Evolutionary conservation across 2,329 filamentous ascomycete genomes (phyloP), one percentile per base, ranked within the genome.

Genomic region (Colletotrichum sp.): DNA sequence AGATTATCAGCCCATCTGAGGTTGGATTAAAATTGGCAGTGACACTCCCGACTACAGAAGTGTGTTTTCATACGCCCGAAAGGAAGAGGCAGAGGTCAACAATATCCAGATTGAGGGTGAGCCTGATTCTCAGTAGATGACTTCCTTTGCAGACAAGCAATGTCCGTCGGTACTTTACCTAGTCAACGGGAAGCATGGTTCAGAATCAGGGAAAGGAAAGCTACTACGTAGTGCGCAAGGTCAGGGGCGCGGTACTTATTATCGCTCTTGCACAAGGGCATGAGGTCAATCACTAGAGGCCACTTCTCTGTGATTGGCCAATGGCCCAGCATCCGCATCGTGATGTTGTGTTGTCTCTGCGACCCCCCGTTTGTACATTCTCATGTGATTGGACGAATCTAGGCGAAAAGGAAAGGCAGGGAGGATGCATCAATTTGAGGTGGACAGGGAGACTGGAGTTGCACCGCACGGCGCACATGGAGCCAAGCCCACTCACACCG

Each of bases 351-450:
- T 34, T 18, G 63, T 36, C 49, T 18, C 32, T 21, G n/a, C 34
- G 30, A 21, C 26, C 28, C 60, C 32, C 32, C n/a, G 28, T 32
- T 21, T 15, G 28, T 49, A 6, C 15, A 18, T n/a, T 13, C 24
- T 13, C 32, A 18, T 32, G 32, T 72, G 62, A 75, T 75, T 75
- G 72, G 72, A 24, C 55, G 21, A 21, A 4, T 9, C 26, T 62
- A 15, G 62, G 62, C 26, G 66, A 75, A 75, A 68, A 36, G 72
- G 72, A 75, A 75, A 75, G 52, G 62, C 44, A 34, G 24, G 69
- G 36, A 44, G 36, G 52, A 52, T 21, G 44, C 44, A 21, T 18
- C 52, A 52, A 55, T 18, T 24, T n/a, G 66, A 24, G 55, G 57
- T 34, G 55, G 57, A 34, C n/a, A 44, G 72, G 69, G n/a, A 30